Evolutionary conservation across 2,329 filamentous ascomycete species (phyloP).

Genomic region (Colletotrichum musicola): DNA sequence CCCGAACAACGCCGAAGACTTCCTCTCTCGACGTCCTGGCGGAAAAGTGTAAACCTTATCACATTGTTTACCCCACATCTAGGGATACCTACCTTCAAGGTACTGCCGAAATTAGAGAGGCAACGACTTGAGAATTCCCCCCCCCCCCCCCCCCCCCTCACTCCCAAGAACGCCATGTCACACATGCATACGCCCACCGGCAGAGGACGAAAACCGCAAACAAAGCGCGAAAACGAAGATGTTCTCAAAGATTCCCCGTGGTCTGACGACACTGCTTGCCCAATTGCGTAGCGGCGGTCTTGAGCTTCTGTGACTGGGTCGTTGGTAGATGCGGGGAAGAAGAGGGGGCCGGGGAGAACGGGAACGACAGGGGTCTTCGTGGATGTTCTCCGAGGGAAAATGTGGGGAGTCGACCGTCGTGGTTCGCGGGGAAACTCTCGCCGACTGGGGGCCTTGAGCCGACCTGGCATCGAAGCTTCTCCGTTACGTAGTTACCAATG

Average conservation of each 20-base stretch:
- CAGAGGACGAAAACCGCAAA: background rate
- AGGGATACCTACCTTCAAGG: background rate
- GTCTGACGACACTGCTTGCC: background rate
- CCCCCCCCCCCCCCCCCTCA: background rate
- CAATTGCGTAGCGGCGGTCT: conserved; percentile 28
- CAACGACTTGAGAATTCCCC: background rate
- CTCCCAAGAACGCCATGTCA: background rate
- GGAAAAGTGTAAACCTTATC: background rate
- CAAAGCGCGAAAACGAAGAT: background rate
- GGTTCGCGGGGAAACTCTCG: conserved; percentile 38
- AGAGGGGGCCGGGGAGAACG: background rate
- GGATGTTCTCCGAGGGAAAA: background rate
- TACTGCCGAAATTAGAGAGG: conserved; percentile 8
- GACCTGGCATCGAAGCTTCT: background rate
- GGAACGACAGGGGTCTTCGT: background rate
- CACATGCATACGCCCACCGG: background rate
- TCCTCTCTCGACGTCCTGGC: background rate
- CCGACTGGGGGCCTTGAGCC: conserved; percentile 10
- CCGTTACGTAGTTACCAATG: background rate
- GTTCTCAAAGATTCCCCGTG: background rate
- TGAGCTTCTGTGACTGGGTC: conserved; percentile 23
- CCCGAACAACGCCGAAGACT: background rate
- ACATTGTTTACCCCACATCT: background rate
- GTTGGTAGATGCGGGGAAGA: conserved; percentile 2
- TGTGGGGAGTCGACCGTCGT: conserved; percentile 19